Evolutionary conservation across 805 yeast species (phyloP).

Genomic region (Lachancea quebecensis): DNA sequence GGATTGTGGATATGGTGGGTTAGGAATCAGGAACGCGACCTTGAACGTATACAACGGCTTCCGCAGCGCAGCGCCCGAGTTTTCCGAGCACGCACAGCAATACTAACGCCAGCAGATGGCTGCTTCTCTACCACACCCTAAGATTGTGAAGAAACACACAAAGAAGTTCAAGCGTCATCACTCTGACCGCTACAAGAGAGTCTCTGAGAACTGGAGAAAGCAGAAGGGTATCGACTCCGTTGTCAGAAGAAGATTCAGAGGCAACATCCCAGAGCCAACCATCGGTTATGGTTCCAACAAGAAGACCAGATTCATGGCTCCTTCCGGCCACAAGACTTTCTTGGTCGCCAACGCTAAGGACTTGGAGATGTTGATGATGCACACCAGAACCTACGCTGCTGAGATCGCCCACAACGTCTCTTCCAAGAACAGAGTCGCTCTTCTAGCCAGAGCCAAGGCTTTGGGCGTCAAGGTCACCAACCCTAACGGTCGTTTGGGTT

Average conservation of each 20-base stretch:
- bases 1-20: too few species aligned
- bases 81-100: too few species aligned
- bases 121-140: constrained; percentile 96
- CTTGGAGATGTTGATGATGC: constrained; percentile 91
- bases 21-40: too few species aligned
- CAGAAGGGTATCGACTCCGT: constrained; percentile 99
- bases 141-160: constrained; percentile 99
- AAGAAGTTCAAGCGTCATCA: constrained; percentile 99
- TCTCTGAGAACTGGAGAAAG: constrained; percentile 99
- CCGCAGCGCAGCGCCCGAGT: too few species aligned
- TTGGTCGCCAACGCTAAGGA: constrained; percentile 88
- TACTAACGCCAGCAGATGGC: constrained; percentile 55
- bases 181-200: constrained; percentile 99
- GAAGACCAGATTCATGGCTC: constrained; percentile 91
- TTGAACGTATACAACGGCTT: too few species aligned
- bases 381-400: constrained; percentile 98
- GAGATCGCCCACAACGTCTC: constrained; percentile 99
- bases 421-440: constrained; percentile 95
- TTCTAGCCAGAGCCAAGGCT: constrained; percentile 95
- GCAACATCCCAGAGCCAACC: constrained; percentile 97
- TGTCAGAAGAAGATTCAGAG: constrained; percentile 99
- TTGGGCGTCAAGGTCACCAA: constrained; percentile 98
- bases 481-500: constrained; percentile 96
- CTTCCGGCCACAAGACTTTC: constrained; percentile 98
- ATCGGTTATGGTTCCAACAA: constrained; percentile 99